Evolutionary conservation across 2,329 filamentous ascomycete genomes (phyloP).

Genomic region (Ceratocystis harringtonii): DNA sequence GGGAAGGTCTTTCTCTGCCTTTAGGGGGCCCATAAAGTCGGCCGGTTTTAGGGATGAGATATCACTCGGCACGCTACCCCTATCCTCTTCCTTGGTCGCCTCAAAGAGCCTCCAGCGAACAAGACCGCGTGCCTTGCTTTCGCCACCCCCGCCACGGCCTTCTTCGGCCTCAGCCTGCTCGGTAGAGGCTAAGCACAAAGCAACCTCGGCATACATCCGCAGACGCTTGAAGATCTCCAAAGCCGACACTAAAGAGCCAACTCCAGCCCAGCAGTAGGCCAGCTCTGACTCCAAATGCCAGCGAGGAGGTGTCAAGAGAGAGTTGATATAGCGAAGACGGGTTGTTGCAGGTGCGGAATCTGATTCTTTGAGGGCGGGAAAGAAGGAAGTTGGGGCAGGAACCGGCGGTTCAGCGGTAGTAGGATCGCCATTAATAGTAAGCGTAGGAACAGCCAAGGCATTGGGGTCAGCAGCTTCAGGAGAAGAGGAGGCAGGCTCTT

Average conservation of each 20-base stretch:
- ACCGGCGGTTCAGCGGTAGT: slow-evolving; percentile 16
- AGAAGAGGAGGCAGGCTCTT: background rate
- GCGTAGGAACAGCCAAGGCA: background rate
- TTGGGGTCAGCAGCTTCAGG: slow-evolving; percentile 18
- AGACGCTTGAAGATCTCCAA: slow-evolving; percentile 92
- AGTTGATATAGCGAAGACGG: slow-evolving; percentile 69
- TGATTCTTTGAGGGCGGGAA: slow-evolving; percentile 54
- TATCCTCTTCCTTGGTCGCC: slow-evolving; percentile 40
- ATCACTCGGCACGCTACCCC: background rate
- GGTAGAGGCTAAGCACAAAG: slow-evolving; percentile 62
- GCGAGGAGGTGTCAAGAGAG: slow-evolving; percentile 65
- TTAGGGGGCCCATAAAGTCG: slow-evolving; percentile 37
- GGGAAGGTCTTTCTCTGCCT: slow-evolving; percentile 41
- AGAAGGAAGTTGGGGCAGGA: slow-evolving; percentile 54
- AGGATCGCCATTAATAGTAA: slow-evolving; percentile 21
- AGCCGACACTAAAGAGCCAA: slow-evolving; percentile 77
- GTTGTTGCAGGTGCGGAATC: slow-evolving; percentile 68
- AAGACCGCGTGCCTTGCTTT: slow-evolving; percentile 66
- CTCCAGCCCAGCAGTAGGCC: slow-evolving; percentile 76
- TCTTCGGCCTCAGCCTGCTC: slow-evolving; percentile 48
- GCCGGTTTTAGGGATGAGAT: slow-evolving; percentile 16
- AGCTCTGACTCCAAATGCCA: slow-evolving; percentile 94
- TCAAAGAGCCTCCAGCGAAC: slow-evolving; percentile 68
- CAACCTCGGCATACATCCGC: slow-evolving; percentile 87
- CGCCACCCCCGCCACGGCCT: slow-evolving; percentile 41